Base-by-base conservation (phyloP, 257 asterid genomes). In the Nicotiana noctiflora region DNA sequence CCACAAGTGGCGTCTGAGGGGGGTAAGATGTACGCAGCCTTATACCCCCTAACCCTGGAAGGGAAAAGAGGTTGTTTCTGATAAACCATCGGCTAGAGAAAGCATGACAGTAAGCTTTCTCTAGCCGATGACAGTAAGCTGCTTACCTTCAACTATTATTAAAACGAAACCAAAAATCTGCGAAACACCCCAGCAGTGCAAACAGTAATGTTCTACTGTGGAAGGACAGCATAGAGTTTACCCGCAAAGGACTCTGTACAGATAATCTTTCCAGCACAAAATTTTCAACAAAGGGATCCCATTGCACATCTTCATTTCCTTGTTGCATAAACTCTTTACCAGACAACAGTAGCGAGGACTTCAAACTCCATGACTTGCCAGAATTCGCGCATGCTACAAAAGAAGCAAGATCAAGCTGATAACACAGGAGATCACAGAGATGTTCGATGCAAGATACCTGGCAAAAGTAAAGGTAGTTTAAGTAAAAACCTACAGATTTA, bases 211-310 rank as follows among this genome's bases (percentile, higher is more conserved):
- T 37, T 40, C 56, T 68, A 68, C 46, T 9, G 9, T 31, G 59
- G 75, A 82, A 72, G 44, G 23, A 78, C 70, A 81, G 59, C 61
- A 56, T 55, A 76, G 85, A 74, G 68, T 84, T 89, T 91, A 93
- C 99, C 87, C 97, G 94, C 84, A 95, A 93, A 68, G 99, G 98
- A 83, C 98, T 95, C 91, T 95, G 97, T 82, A 88, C 90, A 75
- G 99, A 92, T 85, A 95, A 85, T 75, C 98, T 91, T 88, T 95
- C 99, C 83, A 95, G 90, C 80, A 92, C 99, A 89, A 93, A 93
- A 84, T 95, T 95, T 82, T 93, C 99, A 86, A 95, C 99, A 86
- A 95, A 95, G 23, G 98, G 96, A 88, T 93, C 99, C 83, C 85
- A 88, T 70, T 88, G 90, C 75, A 85, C 85, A 87, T 87, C 90